phyloP scores from a whole-genome alignment of 257 asterid species.

The Euphrasia confusa region DNA sequence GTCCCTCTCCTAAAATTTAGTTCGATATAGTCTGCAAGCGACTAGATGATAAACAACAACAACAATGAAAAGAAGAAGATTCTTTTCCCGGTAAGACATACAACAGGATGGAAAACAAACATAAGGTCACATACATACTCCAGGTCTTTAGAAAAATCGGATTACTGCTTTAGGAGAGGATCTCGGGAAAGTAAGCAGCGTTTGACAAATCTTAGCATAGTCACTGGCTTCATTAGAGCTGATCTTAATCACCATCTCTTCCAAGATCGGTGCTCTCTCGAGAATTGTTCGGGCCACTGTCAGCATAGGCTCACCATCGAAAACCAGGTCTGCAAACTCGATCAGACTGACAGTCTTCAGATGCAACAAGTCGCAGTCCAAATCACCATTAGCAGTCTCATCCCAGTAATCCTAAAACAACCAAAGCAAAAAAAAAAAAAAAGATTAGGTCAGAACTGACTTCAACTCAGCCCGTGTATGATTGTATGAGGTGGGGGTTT shows the following conservation, averaged over 20 bases:
- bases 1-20: too few relatives aligned
- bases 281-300: slow-evolving; percentile 7
- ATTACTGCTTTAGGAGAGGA: slow-evolving; percentile 11
- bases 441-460: background rate
- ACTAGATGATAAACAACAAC: too few relatives aligned
- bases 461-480: background rate
- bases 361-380: slow-evolving; percentile 5
- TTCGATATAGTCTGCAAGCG: too few relatives aligned
- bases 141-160: background rate
- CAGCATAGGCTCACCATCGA: slow-evolving; percentile 1
- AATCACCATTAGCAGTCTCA: background rate
- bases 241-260: background rate
- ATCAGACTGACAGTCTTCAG: slow-evolving; percentile 17
- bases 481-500: too few relatives aligned
- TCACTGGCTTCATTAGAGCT: background rate
- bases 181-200: slow-evolving; percentile 6
- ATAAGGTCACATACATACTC: too few relatives aligned
- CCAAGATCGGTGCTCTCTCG: slow-evolving; percentile 8
- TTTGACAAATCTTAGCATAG: background rate
- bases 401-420: background rate
- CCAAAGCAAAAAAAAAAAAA: background rate
- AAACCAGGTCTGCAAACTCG: background rate
- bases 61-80: too few relatives aligned
- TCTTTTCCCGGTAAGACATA: too few relatives aligned
- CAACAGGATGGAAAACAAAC: too few relatives aligned